Conservation (phyloP, 192 early-diverging fungal species). For the Umbelopsis isabellina region DNA sequence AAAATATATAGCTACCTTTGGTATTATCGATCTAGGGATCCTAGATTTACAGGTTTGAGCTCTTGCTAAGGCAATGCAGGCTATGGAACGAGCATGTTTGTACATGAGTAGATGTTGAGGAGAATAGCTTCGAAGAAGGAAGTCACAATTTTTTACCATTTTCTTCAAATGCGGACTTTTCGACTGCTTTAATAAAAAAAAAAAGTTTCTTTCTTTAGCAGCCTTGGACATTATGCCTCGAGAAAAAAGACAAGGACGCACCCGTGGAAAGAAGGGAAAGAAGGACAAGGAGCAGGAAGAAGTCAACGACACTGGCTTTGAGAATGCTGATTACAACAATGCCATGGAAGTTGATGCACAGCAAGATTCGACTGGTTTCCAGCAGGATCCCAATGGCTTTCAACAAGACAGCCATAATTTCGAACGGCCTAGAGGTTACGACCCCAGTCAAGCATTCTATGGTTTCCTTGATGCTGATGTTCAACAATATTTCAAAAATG, state of each 20-base stretch:
- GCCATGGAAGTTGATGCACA: not conserved
- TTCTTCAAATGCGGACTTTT: constrained; percentile 8
- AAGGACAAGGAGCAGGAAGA: constrained; percentile 20
- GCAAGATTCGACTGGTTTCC: not conserved
- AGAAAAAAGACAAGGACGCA: constrained; percentile 29
- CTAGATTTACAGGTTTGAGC: no score
- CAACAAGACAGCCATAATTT: constrained; percentile 31
- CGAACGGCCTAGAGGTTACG: constrained; percentile 30
- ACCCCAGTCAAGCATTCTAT: constrained; percentile 42
- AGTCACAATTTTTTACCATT: constrained; percentile 23
- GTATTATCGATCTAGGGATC: not conserved
- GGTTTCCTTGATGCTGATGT: constrained; percentile 58
- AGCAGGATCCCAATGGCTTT: constrained; percentile 18
- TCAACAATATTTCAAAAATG: constrained; percentile 61
- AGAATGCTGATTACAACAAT: constrained; percentile 1
- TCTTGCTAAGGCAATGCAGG: not conserved
- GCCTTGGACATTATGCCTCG: constrained; percentile 25
- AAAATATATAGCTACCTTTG: not conserved
- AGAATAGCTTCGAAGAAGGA: not conserved
- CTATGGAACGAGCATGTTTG: not conserved
- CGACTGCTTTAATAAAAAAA: constrained; percentile 2
- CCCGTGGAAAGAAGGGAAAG: constrained; percentile 30
- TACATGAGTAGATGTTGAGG: not conserved
- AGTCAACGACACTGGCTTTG: not conserved
- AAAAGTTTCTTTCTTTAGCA: not conserved